Conservation (phyloP, 148 eudicot species). For the Salicornia ramosissima region DNA sequence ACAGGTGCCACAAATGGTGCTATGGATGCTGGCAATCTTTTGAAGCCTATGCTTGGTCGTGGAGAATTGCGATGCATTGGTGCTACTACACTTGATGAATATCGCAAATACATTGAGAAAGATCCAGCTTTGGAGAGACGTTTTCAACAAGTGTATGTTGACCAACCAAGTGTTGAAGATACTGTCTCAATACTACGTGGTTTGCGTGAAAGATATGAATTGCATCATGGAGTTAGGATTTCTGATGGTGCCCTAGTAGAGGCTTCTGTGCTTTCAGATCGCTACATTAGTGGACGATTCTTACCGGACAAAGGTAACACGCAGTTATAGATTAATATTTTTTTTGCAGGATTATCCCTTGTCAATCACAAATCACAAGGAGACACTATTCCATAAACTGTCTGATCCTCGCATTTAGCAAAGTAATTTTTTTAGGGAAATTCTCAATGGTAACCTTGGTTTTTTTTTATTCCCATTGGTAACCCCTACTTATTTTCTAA, state of each 20-base stretch:
- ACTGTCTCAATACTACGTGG: conserved; percentile 96
- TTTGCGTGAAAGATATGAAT: conserved; percentile 89
- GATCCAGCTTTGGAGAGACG: conserved; percentile 97
- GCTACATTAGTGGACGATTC: conserved; percentile 91
- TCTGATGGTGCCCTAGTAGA: conserved; percentile 94
- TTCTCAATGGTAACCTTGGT: too few species aligned
- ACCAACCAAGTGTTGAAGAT: conserved; percentile 91
- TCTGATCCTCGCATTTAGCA: too few species aligned
- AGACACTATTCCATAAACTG: too few species aligned
- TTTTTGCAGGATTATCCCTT: background rate
- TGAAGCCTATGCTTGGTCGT: conserved; percentile 99
- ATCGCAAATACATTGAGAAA: conserved; percentile 93
- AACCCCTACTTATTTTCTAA: too few species aligned
- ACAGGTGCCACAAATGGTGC: conserved; percentile 97
- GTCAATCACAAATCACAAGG: too few species aligned
- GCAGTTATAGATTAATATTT: background rate
- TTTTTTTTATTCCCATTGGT: too few species aligned
- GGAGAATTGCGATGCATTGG: conserved; percentile 98
- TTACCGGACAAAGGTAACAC: conserved; percentile 91
- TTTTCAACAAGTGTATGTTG: conserved; percentile 96
- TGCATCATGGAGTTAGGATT: conserved; percentile 96
- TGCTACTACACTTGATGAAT: conserved; percentile 96
- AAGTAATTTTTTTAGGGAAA: background rate
- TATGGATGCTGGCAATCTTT: conserved; percentile 98
- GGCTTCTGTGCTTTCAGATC: conserved; percentile 95